Evolutionary conservation across 2,329 filamentous ascomycete genomes (phyloP), one percentile per base, ranked within the genome.

Genomic region (Chrysoporthe cubensis): DNA sequence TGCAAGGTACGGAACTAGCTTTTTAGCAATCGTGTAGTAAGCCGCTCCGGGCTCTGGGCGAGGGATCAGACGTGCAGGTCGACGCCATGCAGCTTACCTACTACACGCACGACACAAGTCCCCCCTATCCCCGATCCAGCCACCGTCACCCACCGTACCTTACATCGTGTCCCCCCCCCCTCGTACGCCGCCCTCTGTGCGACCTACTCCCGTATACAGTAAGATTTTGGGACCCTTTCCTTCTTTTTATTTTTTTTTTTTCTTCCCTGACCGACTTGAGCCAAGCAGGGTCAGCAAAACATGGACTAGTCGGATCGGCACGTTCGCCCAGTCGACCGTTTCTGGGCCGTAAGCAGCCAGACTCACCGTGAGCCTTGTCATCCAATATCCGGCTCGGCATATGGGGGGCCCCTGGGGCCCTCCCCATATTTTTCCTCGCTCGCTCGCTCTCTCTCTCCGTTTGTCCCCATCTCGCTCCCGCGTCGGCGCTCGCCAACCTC

Each of bases 301-400:
- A 26, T 6, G 37, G 37, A 5, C 37, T 40, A 40, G 37, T 9
- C 37, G 37, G 37, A 40, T 40, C 37, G 37, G 37, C 5, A 40
- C 37, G 37, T 40, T 9, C 37, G 26, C 26, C 9, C 37, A 40
- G 37, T 40, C 4, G 37, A 40, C 48, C 48, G n/a, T 50, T 50
- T 50, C 26, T 4, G n/a, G 46, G 46, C 46, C 46, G 50, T 54
- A 32, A 54, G 50, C 50, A 52, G 14, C 11, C 21, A 34, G 50
- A 40, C 4, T 54, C 21, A 8, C 18, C 7, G n/a, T 7, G 11
- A 34, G 26, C 32, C 50, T 16, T 52, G 4, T 40, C 37, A 40
- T 40, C 13, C 21, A 54, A 54, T 57, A 57, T 37, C 34, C 34
- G 54, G 18, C 40, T n/a, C 54, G 54, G 34, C 40, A 57, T 57